phyloP scores from a whole-genome alignment of 805 yeast species.

The Candida koratica region DNA sequence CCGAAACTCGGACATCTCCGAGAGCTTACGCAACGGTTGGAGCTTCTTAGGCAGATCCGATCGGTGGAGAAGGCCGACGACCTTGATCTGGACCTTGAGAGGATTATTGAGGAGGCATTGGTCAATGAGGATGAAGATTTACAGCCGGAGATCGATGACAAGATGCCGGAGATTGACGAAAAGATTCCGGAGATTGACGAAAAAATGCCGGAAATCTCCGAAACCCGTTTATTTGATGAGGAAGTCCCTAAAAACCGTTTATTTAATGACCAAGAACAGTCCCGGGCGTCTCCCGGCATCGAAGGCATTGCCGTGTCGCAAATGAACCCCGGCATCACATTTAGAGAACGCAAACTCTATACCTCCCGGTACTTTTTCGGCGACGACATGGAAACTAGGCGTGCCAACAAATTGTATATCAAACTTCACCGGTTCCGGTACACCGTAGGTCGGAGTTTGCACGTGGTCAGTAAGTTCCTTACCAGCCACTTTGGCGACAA shows the following conservation, averaged over 20 bases:
- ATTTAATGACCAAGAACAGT: constrained; percentile 23
- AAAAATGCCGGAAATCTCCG: constrained; percentile 4
- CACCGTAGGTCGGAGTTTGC: constrained; percentile 60
- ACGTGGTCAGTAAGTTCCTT: constrained; percentile 49
- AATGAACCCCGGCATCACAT: constrained; percentile 52
- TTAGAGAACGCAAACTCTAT: constrained; percentile 59
- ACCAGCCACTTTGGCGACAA: constrained; percentile 54
- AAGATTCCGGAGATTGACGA: constrained; percentile 1
- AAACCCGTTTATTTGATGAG: constrained; percentile 11
- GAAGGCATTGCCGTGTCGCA: constrained; percentile 42
- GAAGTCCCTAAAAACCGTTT: no score
- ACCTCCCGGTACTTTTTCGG: constrained; percentile 66
- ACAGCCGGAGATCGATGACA: constrained; percentile 3
- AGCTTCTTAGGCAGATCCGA: constrained; percentile 30
- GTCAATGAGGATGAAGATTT: constrained; percentile 14
- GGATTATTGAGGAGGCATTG: constrained; percentile 30
- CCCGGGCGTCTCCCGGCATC: constrained; percentile 45
- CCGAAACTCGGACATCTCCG: constrained; percentile 32
- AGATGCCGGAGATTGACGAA: constrained; percentile 7
- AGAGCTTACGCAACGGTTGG: constrained; percentile 33
- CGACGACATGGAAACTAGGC: constrained; percentile 43
- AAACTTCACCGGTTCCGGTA: constrained; percentile 59
- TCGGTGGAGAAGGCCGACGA: constrained; percentile 23
- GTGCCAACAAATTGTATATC: constrained; percentile 27
- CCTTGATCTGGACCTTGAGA: constrained; percentile 30